These are phyloP conservation scores for Penicillium polonicum DNA, from an alignment of 2,329 filamentous ascomycete genomes.

Conservation along the genomic window DNA sequence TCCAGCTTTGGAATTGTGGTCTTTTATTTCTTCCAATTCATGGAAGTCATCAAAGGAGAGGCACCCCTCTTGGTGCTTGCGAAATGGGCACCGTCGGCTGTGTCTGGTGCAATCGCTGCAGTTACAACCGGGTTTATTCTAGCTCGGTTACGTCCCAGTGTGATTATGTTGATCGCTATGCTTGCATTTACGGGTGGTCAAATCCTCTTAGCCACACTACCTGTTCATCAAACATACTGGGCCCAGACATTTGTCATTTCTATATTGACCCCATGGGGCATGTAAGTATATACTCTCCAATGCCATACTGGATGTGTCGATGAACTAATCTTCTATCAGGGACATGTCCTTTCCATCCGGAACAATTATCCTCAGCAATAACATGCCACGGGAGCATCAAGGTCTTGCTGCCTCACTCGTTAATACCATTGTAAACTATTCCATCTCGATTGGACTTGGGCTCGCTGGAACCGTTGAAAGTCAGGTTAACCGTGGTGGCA, in stretches of 20 bases:
- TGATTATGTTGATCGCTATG: constrained; percentile 40
- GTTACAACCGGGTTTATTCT: constrained; percentile 38
- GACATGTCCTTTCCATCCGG: constrained; percentile 67
- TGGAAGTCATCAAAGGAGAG: constrained; percentile 42
- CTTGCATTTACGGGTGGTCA: constrained; percentile 36
- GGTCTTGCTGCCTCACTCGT: constrained; percentile 58
- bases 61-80: constrained; percentile 32
- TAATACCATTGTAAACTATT: constrained; percentile 67
- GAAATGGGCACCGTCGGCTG: constrained; percentile 27
- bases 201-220: constrained; percentile 42
- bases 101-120: constrained; percentile 36
- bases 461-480: constrained; percentile 65
- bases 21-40: constrained; percentile 54
- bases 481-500: constrained; percentile 43
- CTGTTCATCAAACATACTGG: constrained; percentile 46
- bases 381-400: constrained; percentile 49
- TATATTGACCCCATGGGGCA: constrained; percentile 34
- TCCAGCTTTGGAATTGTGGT: constrained; percentile 55
- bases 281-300: constrained; percentile 20
- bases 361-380: constrained; percentile 60
- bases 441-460: constrained; percentile 65
- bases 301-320: not conserved
- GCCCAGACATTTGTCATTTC: constrained; percentile 34
- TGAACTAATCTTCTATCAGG: constrained; percentile 42
- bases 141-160: constrained; percentile 28